Percentiles rank a stretch among this genome's conserved stretches.
phyloP scores from a whole-genome alignment of 768 basidiomycete species.

The Leccinum arenicola region DNA sequence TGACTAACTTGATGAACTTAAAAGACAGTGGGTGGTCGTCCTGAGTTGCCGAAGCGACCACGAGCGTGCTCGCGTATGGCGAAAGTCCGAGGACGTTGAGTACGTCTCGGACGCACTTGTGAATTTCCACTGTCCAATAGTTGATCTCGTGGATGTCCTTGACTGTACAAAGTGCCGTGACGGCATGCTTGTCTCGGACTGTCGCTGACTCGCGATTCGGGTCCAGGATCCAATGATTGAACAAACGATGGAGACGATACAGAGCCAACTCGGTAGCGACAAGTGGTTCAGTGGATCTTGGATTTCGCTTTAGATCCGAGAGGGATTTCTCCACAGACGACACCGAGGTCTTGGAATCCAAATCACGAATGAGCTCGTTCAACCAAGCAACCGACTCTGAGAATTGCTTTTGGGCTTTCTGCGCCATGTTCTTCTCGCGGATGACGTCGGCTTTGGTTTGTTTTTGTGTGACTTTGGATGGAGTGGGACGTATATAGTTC shows the following conservation, averaged over 20 bases:
- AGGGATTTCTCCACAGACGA: slow-evolving; percentile 33
- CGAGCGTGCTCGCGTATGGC: slow-evolving; percentile 32
- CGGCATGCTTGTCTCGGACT: slow-evolving; percentile 44
- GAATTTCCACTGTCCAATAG: slow-evolving; percentile 28
- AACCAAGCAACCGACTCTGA: slow-evolving; percentile 50
- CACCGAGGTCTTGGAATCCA: slow-evolving; percentile 21
- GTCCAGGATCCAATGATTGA: slow-evolving; percentile 53
- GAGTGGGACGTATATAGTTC: slow-evolving; percentile 8
- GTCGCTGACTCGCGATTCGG: slow-evolving; percentile 33
- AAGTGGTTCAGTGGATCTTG: slow-evolving; percentile 39
- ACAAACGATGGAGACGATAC: slow-evolving; percentile 50
- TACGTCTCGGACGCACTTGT: slow-evolving; percentile 37
- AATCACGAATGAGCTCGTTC: slow-evolving; percentile 41
- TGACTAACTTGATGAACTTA: slow-evolving; percentile 54
- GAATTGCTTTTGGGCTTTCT: slow-evolving; percentile 43
- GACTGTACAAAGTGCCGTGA: slow-evolving; percentile 47
- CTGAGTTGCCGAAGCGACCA: slow-evolving; percentile 2
- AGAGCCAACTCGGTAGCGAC: slow-evolving; percentile 51
- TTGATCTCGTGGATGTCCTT: slow-evolving; percentile 42
- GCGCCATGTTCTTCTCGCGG: slow-evolving; percentile 42
- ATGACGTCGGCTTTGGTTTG: slow-evolving; percentile 39
- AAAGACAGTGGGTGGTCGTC: slow-evolving; percentile 41
- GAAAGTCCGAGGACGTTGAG: slow-evolving; percentile 49
- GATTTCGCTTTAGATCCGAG: slow-evolving; percentile 44
- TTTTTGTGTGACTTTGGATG: slow-evolving; percentile 29